phyloP scores from a whole-genome alignment of 2,329 filamentous ascomycete genomes.

The Colletotrichum sp. region DNA sequence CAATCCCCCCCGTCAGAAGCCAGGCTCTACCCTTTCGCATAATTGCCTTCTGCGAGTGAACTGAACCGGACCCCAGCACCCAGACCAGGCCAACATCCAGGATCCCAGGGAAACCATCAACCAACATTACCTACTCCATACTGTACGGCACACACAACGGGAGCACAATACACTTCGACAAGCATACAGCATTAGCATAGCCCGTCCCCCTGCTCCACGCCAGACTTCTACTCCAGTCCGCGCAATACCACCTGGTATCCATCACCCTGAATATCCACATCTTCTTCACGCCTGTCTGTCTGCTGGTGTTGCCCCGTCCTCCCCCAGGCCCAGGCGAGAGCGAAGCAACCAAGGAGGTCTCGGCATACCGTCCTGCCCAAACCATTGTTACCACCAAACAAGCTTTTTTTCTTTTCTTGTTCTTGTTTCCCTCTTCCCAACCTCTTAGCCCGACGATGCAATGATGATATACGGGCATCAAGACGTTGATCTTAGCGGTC shows the following conservation, averaged over 20 bases:
- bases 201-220: not conserved
- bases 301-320: slow-evolving; percentile 14
- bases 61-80: not conserved
- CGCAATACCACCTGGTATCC: not conserved
- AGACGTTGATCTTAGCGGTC: slow-evolving; percentile 19
- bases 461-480: slow-evolving; percentile 24
- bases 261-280: not conserved
- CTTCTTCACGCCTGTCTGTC: not conserved
- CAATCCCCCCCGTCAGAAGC: not conserved
- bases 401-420: slow-evolving; percentile 13
- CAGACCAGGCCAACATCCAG: not conserved
- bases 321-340: not conserved
- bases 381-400: slow-evolving; percentile 6
- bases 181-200: not conserved
- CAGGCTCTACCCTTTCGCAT: not conserved
- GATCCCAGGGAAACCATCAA: not conserved
- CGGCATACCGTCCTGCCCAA: not conserved
- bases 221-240: not conserved
- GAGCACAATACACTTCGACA: not conserved
- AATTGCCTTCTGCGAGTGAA: not conserved
- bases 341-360: not conserved
- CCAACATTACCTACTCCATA: not conserved
- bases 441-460: slow-evolving; percentile 4
- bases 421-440: not conserved
- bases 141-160: not conserved